Percentiles rank a stretch among this genome's conserved stretches.
phyloP scores from a whole-genome alignment of 495 filamentous ascomycete genomes.

The Penicillium mononematosum region DNA sequence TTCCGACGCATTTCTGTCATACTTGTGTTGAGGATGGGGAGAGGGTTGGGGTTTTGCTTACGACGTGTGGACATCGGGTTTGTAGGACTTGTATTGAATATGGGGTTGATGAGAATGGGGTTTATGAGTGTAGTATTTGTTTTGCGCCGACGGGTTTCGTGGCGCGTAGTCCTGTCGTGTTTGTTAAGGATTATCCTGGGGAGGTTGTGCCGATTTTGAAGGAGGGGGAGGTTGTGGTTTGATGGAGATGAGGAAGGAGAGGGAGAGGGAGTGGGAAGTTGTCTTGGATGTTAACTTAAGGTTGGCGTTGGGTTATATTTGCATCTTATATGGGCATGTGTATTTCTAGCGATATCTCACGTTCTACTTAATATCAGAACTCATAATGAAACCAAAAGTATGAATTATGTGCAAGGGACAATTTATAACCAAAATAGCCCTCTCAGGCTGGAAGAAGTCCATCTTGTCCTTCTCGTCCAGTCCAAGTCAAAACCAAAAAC shows the following conservation, averaged over 20 bases:
- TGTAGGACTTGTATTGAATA: slow-evolving; percentile 29
- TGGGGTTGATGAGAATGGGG: slow-evolving; percentile 14
- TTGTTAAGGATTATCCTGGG: slow-evolving; percentile 7
- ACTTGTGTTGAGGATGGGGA: slow-evolving; percentile 26
- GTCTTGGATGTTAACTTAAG: too few relatives aligned
- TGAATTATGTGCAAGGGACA: slow-evolving; percentile 8
- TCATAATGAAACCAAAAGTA: not conserved
- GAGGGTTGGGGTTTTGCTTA: slow-evolving; percentile 20
- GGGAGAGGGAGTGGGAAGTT: too few relatives aligned
- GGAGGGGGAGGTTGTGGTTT: not conserved
- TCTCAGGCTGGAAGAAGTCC: not conserved
- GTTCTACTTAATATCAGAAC: not conserved
- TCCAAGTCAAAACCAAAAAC: not conserved
- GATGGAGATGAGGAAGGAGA: not conserved
- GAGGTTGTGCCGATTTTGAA: not conserved
- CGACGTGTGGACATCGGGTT: slow-evolving; percentile 28
- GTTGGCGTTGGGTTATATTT: not conserved
- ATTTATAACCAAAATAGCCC: slow-evolving; percentile 3
- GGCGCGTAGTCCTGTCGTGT: slow-evolving; percentile 3
- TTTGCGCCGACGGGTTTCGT: slow-evolving; percentile 22
- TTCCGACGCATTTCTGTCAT: slow-evolving; percentile 31
- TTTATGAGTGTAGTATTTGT: slow-evolving; percentile 31
- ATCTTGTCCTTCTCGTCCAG: not conserved
- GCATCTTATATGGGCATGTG: not conserved
- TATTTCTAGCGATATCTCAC: slow-evolving; percentile 1